phyloP scores from a whole-genome alignment of 352 stramenopile genomes.

The Phytophthora meadii region DNA sequence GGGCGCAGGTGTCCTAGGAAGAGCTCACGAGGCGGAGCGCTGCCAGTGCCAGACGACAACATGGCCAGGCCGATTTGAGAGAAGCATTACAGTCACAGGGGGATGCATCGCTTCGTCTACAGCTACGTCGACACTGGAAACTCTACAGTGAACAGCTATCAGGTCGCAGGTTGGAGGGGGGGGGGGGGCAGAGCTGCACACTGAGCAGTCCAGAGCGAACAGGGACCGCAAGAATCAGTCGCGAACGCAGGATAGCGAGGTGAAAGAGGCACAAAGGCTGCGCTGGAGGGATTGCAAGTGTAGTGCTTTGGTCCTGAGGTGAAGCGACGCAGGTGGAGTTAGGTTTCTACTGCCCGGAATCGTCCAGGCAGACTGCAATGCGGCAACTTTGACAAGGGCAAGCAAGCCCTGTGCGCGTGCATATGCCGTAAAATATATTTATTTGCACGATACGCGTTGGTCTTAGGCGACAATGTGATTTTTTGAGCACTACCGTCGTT shows the following conservation, averaged over 20 bases:
- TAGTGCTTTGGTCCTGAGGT: too few relatives aligned
- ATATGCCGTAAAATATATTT: conserved; percentile 2
- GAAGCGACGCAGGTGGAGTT: too few relatives aligned
- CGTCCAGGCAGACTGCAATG: neutral
- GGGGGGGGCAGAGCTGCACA: neutral
- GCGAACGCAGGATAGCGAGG: too few relatives aligned
- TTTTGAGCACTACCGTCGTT: too few relatives aligned
- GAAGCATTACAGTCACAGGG: neutral
- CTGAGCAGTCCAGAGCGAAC: neutral
- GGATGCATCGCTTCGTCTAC: conserved; percentile 18
- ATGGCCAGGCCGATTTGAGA: too few relatives aligned
- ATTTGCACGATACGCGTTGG: neutral
- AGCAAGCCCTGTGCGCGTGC: neutral
- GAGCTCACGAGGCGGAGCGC: conserved; percentile 1
- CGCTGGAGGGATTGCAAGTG: too few relatives aligned
- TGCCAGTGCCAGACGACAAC: neutral
- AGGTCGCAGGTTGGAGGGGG: neutral
- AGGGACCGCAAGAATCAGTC: neutral
- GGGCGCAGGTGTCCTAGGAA: conserved; percentile 40
- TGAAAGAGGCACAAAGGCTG: too few relatives aligned
- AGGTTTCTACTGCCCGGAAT: too few relatives aligned
- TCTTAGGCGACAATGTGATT: neutral
- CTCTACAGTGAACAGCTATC: conserved; percentile 11
- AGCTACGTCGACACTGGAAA: conserved; percentile 5
- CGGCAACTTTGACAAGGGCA: neutral